Percentiles rank a stretch among this genome's conserved stretches.
These are phyloP conservation scores for Vitis hybrid DNA, from an alignment of 177 flowering plant species.

Conservation along the genomic window DNA sequence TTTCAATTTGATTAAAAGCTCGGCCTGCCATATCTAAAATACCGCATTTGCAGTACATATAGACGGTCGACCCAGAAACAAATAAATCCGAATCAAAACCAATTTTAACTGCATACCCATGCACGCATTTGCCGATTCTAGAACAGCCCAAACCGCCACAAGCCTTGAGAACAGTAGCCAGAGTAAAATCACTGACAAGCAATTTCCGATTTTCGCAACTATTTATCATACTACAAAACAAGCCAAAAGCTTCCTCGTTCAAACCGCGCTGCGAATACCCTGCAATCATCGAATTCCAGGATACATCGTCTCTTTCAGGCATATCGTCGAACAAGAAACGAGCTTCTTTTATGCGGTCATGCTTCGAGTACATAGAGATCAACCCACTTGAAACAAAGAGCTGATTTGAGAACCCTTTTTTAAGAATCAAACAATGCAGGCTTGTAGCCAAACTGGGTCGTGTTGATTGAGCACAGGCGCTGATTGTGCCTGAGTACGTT, in stretches of 20 bases:
- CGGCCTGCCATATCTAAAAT: conserved; percentile 14
- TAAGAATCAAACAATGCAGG: conserved; percentile 31
- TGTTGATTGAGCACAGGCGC: conserved; percentile 10
- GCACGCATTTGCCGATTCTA: conserved; percentile 24
- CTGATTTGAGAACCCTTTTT: conserved; percentile 26
- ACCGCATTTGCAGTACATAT: conserved; percentile 32
- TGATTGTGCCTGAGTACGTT: conserved; percentile 27
- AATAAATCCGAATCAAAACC: conserved; percentile 23
- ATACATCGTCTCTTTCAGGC: conserved; percentile 21
- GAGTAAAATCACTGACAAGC: conserved; percentile 17
- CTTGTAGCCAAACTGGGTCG: conserved; percentile 11
- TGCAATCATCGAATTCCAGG: conserved; percentile 32
- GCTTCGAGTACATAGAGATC: conserved; percentile 22
- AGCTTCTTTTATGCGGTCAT: conserved; percentile 15
- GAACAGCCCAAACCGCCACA: conserved; percentile 25
- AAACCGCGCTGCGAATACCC: conserved; percentile 23
- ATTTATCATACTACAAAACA: conserved; percentile 23
- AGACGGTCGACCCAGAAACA: conserved; percentile 20
- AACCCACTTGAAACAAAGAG: conserved; percentile 33
- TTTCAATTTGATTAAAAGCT: conserved; percentile 25
- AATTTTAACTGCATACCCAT: conserved; percentile 21
- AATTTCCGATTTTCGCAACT: conserved; percentile 10
- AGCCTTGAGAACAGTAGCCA: conserved; percentile 30
- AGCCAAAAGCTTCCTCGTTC: conserved; percentile 12
- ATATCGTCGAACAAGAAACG: conserved; percentile 23